Conservation (phyloP, 208 protist genomes). For the Kentomonas sorsogonicus region DNA sequence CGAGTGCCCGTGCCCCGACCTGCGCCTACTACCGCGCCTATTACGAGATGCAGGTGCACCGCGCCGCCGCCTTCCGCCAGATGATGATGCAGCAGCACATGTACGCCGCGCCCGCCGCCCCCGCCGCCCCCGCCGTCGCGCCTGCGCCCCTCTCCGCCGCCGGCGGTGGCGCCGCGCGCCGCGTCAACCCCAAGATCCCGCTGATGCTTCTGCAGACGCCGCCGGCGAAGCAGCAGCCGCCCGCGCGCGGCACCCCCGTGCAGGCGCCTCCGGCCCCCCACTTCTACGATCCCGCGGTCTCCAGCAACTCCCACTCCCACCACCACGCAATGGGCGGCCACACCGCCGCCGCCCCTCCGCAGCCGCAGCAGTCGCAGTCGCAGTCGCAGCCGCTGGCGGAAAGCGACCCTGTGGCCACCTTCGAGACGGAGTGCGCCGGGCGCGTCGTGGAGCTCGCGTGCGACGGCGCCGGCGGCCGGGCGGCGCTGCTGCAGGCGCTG, state of each 20-base stretch:
- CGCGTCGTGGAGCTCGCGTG: slow-evolving; percentile 56
- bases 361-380: neutral
- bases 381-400: too few species aligned
- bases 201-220: neutral
- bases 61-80: too few species aligned
- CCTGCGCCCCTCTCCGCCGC: slow-evolving; percentile 14
- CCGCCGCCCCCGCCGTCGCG: neutral
- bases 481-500: slow-evolving; percentile 39
- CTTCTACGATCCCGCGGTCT: neutral
- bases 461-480: slow-evolving; percentile 49
- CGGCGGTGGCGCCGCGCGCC: slow-evolving; percentile 23
- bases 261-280: neutral
- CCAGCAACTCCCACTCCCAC: neutral
- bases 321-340: neutral
- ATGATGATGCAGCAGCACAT: too few species aligned
- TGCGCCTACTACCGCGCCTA: slow-evolving; percentile 39
- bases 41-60: slow-evolving; percentile 16
- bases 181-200: slow-evolving; percentile 13
- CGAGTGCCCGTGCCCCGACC: slow-evolving; percentile 40
- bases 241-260: neutral
- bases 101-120: neutral
- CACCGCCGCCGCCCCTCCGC: slow-evolving; percentile 1
- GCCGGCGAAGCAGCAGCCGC: neutral
- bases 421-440: slow-evolving; percentile 25
- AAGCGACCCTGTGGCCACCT: slow-evolving; percentile 12